phyloP scores from a whole-genome alignment of 495 filamentous ascomycete genomes.

The Penicillium longicatenatum region DNA sequence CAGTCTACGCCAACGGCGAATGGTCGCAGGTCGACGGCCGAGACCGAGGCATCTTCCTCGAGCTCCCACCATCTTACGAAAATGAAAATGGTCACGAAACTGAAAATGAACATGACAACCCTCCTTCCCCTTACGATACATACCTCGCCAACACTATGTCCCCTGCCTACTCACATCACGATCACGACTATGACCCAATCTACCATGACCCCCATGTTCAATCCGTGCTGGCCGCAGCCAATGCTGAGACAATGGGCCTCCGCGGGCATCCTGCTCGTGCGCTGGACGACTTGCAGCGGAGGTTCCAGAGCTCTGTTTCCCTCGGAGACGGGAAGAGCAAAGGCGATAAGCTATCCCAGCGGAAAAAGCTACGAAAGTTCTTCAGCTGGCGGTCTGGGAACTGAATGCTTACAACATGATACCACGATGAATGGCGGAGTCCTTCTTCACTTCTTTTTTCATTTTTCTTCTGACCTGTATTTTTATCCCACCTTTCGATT shows the following conservation, averaged over 20 bases:
- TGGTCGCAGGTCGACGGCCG: conserved; percentile 30
- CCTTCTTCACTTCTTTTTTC: conserved; percentile 13
- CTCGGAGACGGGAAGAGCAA: conserved; percentile 10
- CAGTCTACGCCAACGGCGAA: conserved; percentile 36
- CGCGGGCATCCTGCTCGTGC: conserved; percentile 21
- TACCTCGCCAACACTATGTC: conserved; percentile 26
- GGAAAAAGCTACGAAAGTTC: conserved; percentile 26
- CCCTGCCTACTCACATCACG: conserved; percentile 10
- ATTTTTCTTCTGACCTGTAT: conserved; percentile 19
- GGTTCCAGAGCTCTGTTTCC: conserved; percentile 17
- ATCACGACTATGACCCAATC: conserved; percentile 24
- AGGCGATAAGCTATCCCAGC: conserved; percentile 15
- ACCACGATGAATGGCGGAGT: conserved; percentile 10
- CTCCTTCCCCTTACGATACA: conserved; percentile 12
- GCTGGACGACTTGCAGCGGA: conserved; percentile 31
- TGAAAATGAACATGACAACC: neutral
- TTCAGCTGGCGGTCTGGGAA: conserved; percentile 32
- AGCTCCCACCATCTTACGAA: conserved; percentile 10
- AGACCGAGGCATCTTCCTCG: conserved; percentile 28
- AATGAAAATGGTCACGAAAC: neutral
- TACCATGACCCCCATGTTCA: conserved; percentile 32
- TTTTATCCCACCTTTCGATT: conserved; percentile 14
- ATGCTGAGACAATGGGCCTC: conserved; percentile 32
- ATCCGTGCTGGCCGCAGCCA: conserved; percentile 32
- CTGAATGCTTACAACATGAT: conserved; percentile 13